Evolutionary conservation across 805 yeast species (phyloP), one percentile per base, ranked within the genome.

Genomic region (Schwanniomyces vanrijiae): DNA sequence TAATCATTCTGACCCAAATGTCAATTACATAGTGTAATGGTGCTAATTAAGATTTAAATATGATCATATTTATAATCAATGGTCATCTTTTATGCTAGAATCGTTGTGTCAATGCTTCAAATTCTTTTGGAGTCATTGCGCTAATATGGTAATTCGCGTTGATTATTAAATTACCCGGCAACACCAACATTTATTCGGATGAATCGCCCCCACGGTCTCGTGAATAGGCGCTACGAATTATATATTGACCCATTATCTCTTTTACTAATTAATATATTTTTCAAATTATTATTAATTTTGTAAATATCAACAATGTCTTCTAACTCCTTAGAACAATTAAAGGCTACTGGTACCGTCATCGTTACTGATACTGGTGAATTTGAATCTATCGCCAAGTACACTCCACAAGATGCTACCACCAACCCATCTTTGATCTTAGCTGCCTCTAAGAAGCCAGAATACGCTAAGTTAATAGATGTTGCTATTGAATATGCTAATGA

Each of bases 301-400:
- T 29, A 33, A 29, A 43, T 37, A 14, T 16, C 29, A 22, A 38
- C 41, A 24, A 38, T 38, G 41, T 38, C 41, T 10, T 59, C 71
- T 47, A 81, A 83, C 76, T 87, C 97, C 47, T 80, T 94, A 66
- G 98, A 86, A 69, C 91, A 86, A 75, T 84, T 94, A 67, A 94
- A 92, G 73, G 90, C 95, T 55, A 70, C 97, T 48, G 98, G 98
- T 61, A 94, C 99, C 59, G 86, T 82, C 58, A 96, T 94, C 65
- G 99, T 94, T 66, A 89, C 99, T 56, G 99, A 94, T 79, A 90
- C 98, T 53, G 99, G 99, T 77, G 99, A 94, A 73, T 94, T 94
- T 69, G 97, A 90, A 73, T 86, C 94, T 55, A 94, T 94, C 69
- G 97, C 97, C 67, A 90, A 91, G 75, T 94, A 87, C 80, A 89